Conservation (phyloP, 1,284 basidiomycete species). For the Leccinum proliferum region DNA sequence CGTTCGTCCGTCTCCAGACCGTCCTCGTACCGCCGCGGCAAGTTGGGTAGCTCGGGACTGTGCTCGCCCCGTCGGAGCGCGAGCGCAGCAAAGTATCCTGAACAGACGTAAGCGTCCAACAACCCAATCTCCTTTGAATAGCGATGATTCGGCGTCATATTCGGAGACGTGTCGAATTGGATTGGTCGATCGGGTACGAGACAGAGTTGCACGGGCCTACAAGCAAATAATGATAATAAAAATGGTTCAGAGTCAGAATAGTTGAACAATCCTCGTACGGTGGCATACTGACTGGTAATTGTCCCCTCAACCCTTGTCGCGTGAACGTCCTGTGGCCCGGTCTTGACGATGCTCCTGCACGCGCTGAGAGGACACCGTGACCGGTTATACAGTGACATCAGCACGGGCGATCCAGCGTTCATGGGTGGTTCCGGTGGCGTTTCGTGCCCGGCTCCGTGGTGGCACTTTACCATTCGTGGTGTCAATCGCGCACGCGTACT, state of each 20-base stretch:
- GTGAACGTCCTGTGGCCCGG: constrained; percentile 69
- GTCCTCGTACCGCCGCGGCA: constrained; percentile 70
- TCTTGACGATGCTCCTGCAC: constrained; percentile 67
- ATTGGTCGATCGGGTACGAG: constrained; percentile 62
- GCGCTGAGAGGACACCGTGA: constrained; percentile 78
- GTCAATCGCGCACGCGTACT: constrained; percentile 51
- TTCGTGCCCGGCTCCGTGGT: constrained; percentile 37
- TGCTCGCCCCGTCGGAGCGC: constrained; percentile 58
- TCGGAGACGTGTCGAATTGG: constrained; percentile 52
- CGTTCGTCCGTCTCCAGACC: constrained; percentile 73
- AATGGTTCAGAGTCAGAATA: too few relatives aligned
- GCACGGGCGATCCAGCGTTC: constrained; percentile 49
- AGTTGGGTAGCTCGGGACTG: constrained; percentile 42
- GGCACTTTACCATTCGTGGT: constrained; percentile 36
- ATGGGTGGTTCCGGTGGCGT: constrained; percentile 43
- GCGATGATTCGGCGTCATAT: constrained; percentile 45
- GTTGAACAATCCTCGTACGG: neutral
- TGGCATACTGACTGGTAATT: constrained; percentile 56
- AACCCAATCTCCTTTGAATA: constrained; percentile 52
- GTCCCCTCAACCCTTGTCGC: constrained; percentile 59
- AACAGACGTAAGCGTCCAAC: constrained; percentile 71
- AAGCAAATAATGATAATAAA: neutral
- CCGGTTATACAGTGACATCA: constrained; percentile 66
- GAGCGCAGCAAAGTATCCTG: constrained; percentile 70
- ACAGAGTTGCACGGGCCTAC: constrained; percentile 63